Conservation (phyloP, 495 filamentous ascomycete species). For the Penicillium canescens region DNA sequence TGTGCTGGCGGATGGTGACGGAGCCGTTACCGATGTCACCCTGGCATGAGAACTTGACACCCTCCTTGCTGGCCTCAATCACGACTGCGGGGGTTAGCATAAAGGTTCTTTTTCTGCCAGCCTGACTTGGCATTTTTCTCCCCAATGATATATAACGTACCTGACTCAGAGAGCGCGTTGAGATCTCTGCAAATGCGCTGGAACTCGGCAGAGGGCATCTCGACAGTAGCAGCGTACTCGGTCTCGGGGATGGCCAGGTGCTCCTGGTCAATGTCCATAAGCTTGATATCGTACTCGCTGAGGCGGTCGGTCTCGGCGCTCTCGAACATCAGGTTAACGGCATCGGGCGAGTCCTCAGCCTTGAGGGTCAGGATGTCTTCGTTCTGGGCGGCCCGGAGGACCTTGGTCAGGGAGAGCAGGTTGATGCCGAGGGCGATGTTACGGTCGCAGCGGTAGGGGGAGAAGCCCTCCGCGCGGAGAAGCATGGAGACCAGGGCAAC, state of each 20-base stretch:
- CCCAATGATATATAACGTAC: conserved; percentile 46
- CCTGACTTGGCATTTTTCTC: neutral
- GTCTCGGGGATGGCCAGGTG: conserved; percentile 98
- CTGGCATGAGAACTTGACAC: conserved; percentile 90
- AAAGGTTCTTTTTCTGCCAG: neutral
- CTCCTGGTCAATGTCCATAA: conserved; percentile 99
- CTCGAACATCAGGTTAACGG: conserved; percentile 95
- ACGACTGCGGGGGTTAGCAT: conserved; percentile 58
- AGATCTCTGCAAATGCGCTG: conserved; percentile 92
- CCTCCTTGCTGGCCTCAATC: conserved; percentile 96
- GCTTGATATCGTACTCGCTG: conserved; percentile 98
- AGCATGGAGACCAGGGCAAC: conserved; percentile 99
- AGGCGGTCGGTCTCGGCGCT: conserved; percentile 84
- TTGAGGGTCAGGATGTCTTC: conserved; percentile 96
- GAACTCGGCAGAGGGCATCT: conserved; percentile 89
- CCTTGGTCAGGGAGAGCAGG: conserved; percentile 93
- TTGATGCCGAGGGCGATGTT: conserved; percentile 99
- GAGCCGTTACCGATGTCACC: conserved; percentile 96
- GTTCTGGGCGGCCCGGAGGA: conserved; percentile 89
- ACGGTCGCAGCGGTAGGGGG: conserved; percentile 96
- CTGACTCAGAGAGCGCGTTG: conserved; percentile 88
- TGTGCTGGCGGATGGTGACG: conserved; percentile 86
- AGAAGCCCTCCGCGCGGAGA: conserved; percentile 93
- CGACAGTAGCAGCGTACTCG: conserved; percentile 89
- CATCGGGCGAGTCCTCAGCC: conserved; percentile 94